Conservation (phyloP, 2,329 filamentous ascomycete species). For the Penicillium sp. region DNA sequence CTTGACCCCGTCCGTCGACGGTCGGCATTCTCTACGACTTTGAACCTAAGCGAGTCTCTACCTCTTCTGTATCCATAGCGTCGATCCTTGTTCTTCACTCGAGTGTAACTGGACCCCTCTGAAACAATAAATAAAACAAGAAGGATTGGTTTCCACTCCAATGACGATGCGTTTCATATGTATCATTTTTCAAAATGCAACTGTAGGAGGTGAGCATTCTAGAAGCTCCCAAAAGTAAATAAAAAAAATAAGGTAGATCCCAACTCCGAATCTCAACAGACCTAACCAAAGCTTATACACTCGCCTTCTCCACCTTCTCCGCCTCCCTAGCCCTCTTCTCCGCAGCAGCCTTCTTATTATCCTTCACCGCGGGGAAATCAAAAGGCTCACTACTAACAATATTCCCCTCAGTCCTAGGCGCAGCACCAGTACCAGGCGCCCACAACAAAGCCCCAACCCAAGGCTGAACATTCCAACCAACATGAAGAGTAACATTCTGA, state of each 20-base stretch:
- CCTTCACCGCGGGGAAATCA: constrained; percentile 57
- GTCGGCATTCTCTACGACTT: neutral
- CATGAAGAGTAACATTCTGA: constrained; percentile 70
- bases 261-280: neutral
- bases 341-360: constrained; percentile 31
- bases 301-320: constrained; percentile 17
- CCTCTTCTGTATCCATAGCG: constrained; percentile 1
- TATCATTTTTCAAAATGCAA: constrained; percentile 3
- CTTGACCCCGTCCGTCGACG: neutral
- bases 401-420: constrained; percentile 53
- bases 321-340: constrained; percentile 20
- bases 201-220: neutral
- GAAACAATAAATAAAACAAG: neutral
- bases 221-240: neutral
- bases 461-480: constrained; percentile 96
- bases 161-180: neutral
- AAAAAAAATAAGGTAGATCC: neutral
- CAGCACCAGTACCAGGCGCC: constrained; percentile 58
- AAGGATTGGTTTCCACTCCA: neutral
- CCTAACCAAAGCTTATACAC: neutral
- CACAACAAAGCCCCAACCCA: constrained; percentile 90
- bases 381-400: constrained; percentile 55
- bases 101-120: neutral
- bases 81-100: neutral
- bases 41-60: neutral